A percentile compares a stretch with the other conserved stretches of the same genome.
Conservation (phyloP, 139 green algal species). For the Raphidocelis subcapitata region DNA sequence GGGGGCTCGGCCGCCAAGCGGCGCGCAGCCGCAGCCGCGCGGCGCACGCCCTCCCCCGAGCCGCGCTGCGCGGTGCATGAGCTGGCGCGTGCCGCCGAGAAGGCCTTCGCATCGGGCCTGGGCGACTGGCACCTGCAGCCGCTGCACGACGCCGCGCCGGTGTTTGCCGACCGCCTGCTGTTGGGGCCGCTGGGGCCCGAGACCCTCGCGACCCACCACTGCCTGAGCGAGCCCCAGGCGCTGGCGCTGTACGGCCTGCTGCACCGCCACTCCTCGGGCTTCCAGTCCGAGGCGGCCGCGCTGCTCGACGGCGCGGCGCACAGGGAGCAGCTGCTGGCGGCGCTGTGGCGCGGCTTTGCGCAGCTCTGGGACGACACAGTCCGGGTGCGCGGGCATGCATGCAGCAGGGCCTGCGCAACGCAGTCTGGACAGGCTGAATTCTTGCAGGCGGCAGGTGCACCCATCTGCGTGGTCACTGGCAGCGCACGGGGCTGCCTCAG, state of each 20-base stretch:
- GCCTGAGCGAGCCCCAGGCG: constrained; percentile 10
- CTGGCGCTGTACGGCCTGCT: constrained; percentile 26
- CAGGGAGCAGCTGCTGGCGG: constrained; percentile 23
- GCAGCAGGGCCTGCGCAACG: background rate
- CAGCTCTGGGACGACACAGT: constrained; percentile 27
- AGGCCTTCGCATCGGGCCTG: constrained; percentile 20
- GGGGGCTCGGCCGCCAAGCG: too few relatives aligned
- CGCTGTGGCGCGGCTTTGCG: constrained; percentile 19
- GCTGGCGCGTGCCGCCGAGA: constrained; percentile 15
- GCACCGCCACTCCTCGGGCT: constrained; percentile 14
- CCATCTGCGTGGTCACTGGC: too few relatives aligned
- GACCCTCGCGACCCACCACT: constrained; percentile 16
- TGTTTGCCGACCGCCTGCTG: constrained; percentile 17
- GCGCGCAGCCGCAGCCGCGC: too few relatives aligned
- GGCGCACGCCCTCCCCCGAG: too few relatives aligned
- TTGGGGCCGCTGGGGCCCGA: constrained; percentile 25
- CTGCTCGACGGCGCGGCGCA: constrained; percentile 11
- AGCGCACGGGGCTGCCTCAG: too few relatives aligned
- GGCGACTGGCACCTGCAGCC: constrained; percentile 29
- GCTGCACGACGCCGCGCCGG: constrained; percentile 13
- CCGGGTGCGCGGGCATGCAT: constrained; percentile 9
- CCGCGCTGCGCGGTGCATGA: constrained; percentile 5
- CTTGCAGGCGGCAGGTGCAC: background rate
- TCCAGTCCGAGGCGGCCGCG: constrained; percentile 12
- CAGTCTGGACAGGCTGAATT: background rate